Conservation (phyloP, 2,329 filamentous ascomycete genomes). For the Calycina herbarum region DNA sequence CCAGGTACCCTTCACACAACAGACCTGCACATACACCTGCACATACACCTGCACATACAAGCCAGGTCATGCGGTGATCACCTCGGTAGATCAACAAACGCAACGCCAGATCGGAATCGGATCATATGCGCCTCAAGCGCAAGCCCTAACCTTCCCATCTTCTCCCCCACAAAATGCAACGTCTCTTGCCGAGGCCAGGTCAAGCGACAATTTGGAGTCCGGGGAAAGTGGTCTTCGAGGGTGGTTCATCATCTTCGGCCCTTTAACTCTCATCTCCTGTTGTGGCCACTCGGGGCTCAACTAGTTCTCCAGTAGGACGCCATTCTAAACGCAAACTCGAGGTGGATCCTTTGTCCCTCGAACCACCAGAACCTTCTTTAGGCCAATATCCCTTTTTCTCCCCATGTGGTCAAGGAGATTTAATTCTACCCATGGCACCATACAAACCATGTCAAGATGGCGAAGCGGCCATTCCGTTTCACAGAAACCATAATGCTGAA, state of each 20-base stretch:
- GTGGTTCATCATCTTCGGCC: not conserved
- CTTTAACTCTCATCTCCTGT: not conserved
- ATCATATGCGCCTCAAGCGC: constrained; percentile 6
- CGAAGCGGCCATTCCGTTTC: not conserved
- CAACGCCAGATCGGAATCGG: not conserved
- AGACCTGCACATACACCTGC: not conserved
- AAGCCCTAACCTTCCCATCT: not conserved
- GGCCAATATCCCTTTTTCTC: not conserved
- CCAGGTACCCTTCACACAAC: not conserved
- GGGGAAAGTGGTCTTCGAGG: not conserved
- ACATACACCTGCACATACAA: not conserved
- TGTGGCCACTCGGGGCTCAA: not conserved
- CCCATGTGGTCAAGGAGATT: not conserved
- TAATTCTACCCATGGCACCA: not conserved
- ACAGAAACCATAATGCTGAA: not conserved
- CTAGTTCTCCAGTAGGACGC: not conserved
- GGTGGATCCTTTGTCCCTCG: not conserved
- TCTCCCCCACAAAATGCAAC: constrained; percentile 5
- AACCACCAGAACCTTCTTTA: not conserved
- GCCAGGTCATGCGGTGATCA: not conserved
- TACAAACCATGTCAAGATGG: not conserved
- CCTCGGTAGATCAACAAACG: not conserved
- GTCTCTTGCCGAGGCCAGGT: not conserved
- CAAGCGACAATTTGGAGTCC: not conserved
- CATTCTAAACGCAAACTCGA: not conserved